Conservation (phyloP, 148 eudicot genomes). For the Agrostemma githago region DNA sequence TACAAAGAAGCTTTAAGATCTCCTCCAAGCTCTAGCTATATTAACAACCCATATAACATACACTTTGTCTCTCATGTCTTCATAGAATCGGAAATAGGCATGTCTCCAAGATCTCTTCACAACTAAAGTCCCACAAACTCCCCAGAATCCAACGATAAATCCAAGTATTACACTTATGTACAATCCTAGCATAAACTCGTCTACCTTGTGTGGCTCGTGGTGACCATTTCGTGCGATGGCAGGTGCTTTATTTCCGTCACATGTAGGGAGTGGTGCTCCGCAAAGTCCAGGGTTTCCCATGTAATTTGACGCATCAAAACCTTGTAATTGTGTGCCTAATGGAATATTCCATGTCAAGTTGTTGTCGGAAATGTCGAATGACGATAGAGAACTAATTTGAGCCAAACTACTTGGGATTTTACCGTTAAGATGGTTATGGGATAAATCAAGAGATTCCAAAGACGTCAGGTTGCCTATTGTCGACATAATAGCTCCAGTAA, state of each 20-base stretch:
- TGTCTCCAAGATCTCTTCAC: too few species aligned
- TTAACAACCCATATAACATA: too few species aligned
- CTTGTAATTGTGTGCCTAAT: background rate
- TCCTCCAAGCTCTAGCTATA: too few species aligned
- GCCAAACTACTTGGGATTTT: slow-evolving; percentile 2
- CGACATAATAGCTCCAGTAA: background rate
- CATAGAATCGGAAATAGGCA: too few species aligned
- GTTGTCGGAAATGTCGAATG: slow-evolving; percentile 2
- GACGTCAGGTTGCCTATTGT: slow-evolving; percentile 3
- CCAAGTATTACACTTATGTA: too few species aligned
- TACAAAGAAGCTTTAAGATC: too few species aligned
- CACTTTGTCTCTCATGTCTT: too few species aligned
- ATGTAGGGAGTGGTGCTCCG: slow-evolving; percentile 1
- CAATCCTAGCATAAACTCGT: too few species aligned
- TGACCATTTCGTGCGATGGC: background rate
- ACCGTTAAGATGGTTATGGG: slow-evolving; percentile 2
- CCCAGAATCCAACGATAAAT: too few species aligned
- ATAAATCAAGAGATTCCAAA: background rate
- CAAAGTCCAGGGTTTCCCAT: slow-evolving; percentile 10
- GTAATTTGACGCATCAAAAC: background rate
- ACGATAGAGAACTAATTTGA: background rate
- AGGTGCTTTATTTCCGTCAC: background rate
- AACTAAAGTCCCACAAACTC: too few species aligned
- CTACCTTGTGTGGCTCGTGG: background rate
- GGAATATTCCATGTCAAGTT: slow-evolving; percentile 11